phyloP scores from a whole-genome alignment of 805 yeast species.

The Suhomyces sp. region DNA sequence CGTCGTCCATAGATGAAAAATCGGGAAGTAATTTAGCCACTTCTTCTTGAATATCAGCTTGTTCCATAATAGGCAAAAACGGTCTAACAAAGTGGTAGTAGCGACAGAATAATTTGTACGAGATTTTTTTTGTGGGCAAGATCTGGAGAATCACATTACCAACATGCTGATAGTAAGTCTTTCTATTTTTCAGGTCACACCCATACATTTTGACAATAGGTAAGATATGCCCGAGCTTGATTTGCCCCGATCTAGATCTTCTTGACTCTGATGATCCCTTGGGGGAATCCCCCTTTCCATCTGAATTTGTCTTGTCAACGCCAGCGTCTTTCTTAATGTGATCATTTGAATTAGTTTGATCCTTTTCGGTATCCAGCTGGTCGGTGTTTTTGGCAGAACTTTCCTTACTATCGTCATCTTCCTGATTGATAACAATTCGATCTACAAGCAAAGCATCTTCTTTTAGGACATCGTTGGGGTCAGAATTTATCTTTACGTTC shows the following conservation, averaged over 20 bases:
- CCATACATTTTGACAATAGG: neutral
- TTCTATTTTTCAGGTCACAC: conserved; percentile 11
- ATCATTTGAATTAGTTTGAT: neutral
- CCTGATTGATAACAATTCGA: conserved; percentile 17
- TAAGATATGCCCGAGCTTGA: neutral
- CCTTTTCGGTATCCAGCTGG: neutral
- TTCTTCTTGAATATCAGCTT: conserved; percentile 24
- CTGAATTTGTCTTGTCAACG: neutral
- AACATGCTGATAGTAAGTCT: conserved; percentile 26
- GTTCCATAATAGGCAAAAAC: conserved; percentile 36
- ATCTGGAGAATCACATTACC: conserved; percentile 26
- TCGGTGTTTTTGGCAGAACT: neutral
- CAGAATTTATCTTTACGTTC: neutral
- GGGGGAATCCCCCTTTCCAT: neutral
- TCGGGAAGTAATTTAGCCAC: conserved; percentile 20
- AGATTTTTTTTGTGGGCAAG: conserved; percentile 27
- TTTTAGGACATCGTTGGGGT: conserved; percentile 4
- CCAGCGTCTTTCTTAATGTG: neutral
- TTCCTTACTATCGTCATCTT: conserved; percentile 3
- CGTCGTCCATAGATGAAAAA: conserved; percentile 18
- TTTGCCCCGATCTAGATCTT: neutral
- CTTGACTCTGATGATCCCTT: neutral
- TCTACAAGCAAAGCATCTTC: conserved; percentile 29
- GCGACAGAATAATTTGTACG: conserved; percentile 25
- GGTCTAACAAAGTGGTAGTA: conserved; percentile 41